phyloP scores from a whole-genome alignment of 805 yeast genomes.

The Lipomyces sp. region DNA sequence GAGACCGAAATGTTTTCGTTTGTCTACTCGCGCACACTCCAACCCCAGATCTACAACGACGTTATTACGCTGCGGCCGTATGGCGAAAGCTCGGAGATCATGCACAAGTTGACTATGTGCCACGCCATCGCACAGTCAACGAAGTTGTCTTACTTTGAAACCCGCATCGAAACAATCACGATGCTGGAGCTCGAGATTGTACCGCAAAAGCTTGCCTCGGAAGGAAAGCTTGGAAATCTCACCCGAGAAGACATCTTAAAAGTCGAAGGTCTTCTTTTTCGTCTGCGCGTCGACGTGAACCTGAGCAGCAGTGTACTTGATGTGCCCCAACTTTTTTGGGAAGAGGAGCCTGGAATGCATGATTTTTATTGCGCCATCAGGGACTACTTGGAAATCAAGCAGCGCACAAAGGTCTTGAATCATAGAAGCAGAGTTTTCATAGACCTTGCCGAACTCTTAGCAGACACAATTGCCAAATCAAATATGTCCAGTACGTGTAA shows the following conservation, averaged over 20 bases:
- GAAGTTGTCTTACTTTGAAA: conserved; percentile 84
- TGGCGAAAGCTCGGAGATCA: conserved; percentile 63
- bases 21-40: conserved; percentile 52
- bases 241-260: conserved; percentile 79
- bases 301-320: conserved; percentile 85
- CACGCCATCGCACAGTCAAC: conserved; percentile 97
- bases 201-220: conserved; percentile 84
- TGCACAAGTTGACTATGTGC: conserved; percentile 86
- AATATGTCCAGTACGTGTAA: conserved; percentile 65
- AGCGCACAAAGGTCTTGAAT: conserved; percentile 86
- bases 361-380: conserved; percentile 86
- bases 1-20: conserved; percentile 87
- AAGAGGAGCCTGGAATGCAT: conserved; percentile 87
- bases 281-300: conserved; percentile 88
- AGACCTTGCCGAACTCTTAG: conserved; percentile 88
- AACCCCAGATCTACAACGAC: conserved; percentile 68
- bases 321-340: conserved; percentile 97
- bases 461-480: conserved; percentile 89
- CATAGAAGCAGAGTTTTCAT: conserved; percentile 91
- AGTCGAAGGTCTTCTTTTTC: conserved; percentile 87
- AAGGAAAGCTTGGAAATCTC: conserved; percentile 75
- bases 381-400: conserved; percentile 92
- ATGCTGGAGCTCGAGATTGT: conserved; percentile 60
- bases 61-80: conserved; percentile 70
- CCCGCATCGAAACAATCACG: conserved; percentile 63